Evolutionary conservation across 768 basidiomycete genomes (phyloP), one percentile per base, ranked within the genome.

Genomic region (Phanerodontia chrysosporium): DNA sequence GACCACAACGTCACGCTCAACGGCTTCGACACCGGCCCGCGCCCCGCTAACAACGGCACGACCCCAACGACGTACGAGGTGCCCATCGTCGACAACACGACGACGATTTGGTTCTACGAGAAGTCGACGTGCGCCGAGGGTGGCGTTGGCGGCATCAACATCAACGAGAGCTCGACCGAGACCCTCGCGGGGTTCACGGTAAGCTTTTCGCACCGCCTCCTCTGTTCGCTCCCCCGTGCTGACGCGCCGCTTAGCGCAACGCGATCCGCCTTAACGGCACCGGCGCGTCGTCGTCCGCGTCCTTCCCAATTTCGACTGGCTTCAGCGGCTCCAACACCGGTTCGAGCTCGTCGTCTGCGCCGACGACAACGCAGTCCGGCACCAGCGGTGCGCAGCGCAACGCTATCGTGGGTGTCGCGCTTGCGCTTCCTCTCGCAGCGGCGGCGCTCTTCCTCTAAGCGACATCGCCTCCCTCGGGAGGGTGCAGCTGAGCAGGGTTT

Each of bases 31-130:
- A 83, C 83, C 10, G 73, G 72, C 59, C 76, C 80, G 69, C 80
- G 82, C 54, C 62, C 77, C 63, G 76, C 80, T 3, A 74, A 69
- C 44, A 81, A 84, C 64, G 78, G 74, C 49, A 75, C 77, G 9
- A 60, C 63, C 46, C 65, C 77, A 55, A 82, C 82, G 27, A 75
- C 73, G 51, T 74, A 83, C 39, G 32, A 67, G 25, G 73, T 84
- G 42, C 72, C 78, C 21, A 76, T 87, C 65, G 64, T 67, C 58
- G 56, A 57, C 21, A 72, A 67, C 59, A 75, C 74, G 57, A 64
- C 60, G 12, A 80, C 84, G 21, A 73, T 84, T 49, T 87, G 84
- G 84, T 86, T 83, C 69, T 87, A 72, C 68, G 85, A 87, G 72
- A 66, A 63, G 59, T 78, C 76, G 61, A 79, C 78, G 7, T 87